Evolutionary conservation across 805 yeast genomes (phyloP).

Genomic region (Wickerhamomyces pijperi): DNA sequence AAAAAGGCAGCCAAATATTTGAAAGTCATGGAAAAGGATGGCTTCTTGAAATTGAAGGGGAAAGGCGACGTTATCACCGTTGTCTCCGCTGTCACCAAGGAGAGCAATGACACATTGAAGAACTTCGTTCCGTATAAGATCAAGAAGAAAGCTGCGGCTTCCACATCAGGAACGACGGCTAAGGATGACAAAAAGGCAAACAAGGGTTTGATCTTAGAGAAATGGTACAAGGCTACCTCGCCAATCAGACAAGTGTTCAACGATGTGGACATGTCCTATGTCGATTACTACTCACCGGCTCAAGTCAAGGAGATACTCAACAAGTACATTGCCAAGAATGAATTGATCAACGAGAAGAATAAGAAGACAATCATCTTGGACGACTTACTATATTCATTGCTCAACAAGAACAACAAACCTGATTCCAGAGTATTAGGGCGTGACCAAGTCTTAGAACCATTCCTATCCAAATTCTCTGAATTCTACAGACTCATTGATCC

Average conservation of each 20-base stretch:
- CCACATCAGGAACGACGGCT: not conserved
- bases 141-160: conserved; percentile 13
- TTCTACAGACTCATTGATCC: conserved; percentile 34
- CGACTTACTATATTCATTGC: conserved; percentile 25
- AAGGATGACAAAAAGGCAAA: conserved; percentile 17
- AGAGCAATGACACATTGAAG: conserved; percentile 35
- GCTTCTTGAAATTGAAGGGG: conserved; percentile 62
- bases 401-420: no score
- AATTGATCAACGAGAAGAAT: conserved; percentile 39
- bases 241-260: conserved; percentile 36
- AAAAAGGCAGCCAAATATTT: conserved; percentile 78
- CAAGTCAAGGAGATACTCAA: conserved; percentile 46
- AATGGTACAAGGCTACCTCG: conserved; percentile 48
- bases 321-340: conserved; percentile 41
- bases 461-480: conserved; percentile 34
- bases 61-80: conserved; percentile 73
- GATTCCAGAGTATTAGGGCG: conserved; percentile 19
- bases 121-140: conserved; percentile 53
- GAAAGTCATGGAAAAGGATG: conserved; percentile 75
- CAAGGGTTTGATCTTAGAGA: conserved; percentile 32
- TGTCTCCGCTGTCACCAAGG: conserved; percentile 33
- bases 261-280: conserved; percentile 25
- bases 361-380: conserved; percentile 48
- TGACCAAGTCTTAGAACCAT: conserved; percentile 29
- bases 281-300: conserved; percentile 34